Base-by-base conservation (phyloP, 2,329 filamentous ascomycete genomes). In the Beauveria caledonica region DNA sequence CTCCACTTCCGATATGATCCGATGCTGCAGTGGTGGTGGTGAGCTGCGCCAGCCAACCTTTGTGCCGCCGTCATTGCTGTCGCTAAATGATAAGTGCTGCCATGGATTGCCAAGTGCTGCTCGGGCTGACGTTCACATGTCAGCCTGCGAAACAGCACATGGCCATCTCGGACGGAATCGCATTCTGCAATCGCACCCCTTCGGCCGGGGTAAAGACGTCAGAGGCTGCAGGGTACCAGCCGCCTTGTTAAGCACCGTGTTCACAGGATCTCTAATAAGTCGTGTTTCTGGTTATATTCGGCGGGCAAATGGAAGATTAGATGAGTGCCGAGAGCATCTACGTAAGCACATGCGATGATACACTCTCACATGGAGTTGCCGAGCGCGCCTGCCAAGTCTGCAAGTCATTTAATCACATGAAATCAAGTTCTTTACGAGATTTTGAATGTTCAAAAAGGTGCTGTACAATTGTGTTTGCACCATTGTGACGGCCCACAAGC, bases 1-100 rank as follows among this genome's bases (percentile, higher is more conserved):
- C 42, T 48, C 42, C 19, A 27, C 45, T 50, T 58, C 55, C 55
- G 55, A 50, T 23, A 50, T 58, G 55, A 58, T 58, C 55, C 55
- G 55, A 58, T 23, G 45, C 5, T 15, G 19, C 10, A 21, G 19
- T 8, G 17, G 10, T 56, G 33, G 33, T 36, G 29, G 29, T 33
- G 29, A 29, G 27, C 29, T 33, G 10, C 29, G 17, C 25, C 52
- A 19, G 36, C 19, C n/a, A 52, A 53, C 3, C 50, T 19, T 23
- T 39, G 33, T 9, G 8, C 40, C 13, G 17, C 45, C 21, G 13
- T 27, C 25, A 25, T 50, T 13, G 15, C 25, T 23, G 21, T 46
- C 50, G 36, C 21, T 17, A 13, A 49, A 10, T 15, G 8, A 36
- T 2, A 36, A 36, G 33, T 36, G 33, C 33, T 36, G 11, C n/a